phyloP scores from a whole-genome alignment of 2,329 filamentous ascomycete species.

The Capronia americana region DNA sequence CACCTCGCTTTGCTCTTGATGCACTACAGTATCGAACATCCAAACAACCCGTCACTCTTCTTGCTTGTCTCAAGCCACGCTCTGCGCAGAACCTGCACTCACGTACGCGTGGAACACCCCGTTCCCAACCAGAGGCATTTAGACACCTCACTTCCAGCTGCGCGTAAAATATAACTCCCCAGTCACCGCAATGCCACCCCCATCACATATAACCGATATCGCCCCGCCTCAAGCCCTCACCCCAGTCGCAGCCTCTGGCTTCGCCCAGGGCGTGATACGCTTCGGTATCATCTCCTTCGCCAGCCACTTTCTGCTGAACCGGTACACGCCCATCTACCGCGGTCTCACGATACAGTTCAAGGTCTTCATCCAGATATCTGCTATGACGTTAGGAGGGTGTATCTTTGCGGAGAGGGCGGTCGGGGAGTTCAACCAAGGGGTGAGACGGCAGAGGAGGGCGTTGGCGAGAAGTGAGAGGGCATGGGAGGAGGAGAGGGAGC shows the following conservation, averaged over 20 bases:
- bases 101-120: background rate
- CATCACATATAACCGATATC: constrained; percentile 47
- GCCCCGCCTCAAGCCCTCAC: constrained; percentile 52
- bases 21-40: background rate
- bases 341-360: constrained; percentile 58
- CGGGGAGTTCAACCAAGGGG: constrained; percentile 53
- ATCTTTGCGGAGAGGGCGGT: constrained; percentile 57
- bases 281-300: constrained; percentile 56
- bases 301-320: constrained; percentile 52
- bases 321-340: constrained; percentile 52
- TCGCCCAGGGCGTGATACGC: constrained; percentile 52
- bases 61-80: background rate
- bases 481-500: constrained; percentile 41
- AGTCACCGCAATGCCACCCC: constrained; percentile 50
- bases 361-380: constrained; percentile 55
- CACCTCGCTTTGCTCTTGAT: background rate
- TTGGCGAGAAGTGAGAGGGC: constrained; percentile 36
- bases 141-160: background rate
- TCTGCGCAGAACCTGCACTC: background rate
- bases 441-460: constrained; percentile 50
- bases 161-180: background rate
- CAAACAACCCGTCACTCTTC: background rate
- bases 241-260: constrained; percentile 50
- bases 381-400: constrained; percentile 56
- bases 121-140: background rate